These are phyloP conservation scores for Waltiozyma sp. DNA, from an alignment of 1,139 yeast species.

Conservation along the genomic window DNA sequence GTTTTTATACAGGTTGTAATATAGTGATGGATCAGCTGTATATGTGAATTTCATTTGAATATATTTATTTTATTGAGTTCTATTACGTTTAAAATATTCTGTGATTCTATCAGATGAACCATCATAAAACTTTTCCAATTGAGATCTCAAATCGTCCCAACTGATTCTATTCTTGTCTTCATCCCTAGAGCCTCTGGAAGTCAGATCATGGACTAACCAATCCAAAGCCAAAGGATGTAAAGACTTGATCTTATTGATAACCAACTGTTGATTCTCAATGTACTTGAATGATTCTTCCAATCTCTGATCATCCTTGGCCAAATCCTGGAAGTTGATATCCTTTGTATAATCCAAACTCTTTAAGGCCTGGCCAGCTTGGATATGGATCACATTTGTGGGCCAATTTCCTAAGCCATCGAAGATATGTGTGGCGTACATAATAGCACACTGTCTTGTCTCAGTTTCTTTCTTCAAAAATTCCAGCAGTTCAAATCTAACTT, in stretches of 20 bases:
- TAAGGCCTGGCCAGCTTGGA: slow-evolving; percentile 51
- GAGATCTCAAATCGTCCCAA: slow-evolving; percentile 34
- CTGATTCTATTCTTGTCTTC: slow-evolving; percentile 29
- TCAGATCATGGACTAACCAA: slow-evolving; percentile 47
- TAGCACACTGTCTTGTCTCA: slow-evolving; percentile 49
- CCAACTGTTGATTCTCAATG: slow-evolving; percentile 10
- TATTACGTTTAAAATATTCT: slow-evolving; percentile 27
- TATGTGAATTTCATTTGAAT: no score
- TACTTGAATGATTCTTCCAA: slow-evolving; percentile 11
- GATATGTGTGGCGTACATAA: slow-evolving; percentile 90
- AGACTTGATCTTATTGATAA: slow-evolving; percentile 26
- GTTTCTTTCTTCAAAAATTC: slow-evolving; percentile 66
- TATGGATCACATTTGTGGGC: slow-evolving; percentile 81
- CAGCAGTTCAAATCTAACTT: slow-evolving; percentile 69
- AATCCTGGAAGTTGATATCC: slow-evolving; percentile 20
- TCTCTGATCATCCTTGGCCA: slow-evolving; percentile 4
- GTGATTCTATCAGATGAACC: slow-evolving; percentile 34
- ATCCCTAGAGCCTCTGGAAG: slow-evolving; percentile 36
- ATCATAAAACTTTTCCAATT: slow-evolving; percentile 32
- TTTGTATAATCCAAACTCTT: slow-evolving; percentile 21
- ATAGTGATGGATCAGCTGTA: no score
- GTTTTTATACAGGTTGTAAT: no score
- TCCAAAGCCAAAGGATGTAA: slow-evolving; percentile 60
- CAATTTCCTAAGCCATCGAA: slow-evolving; percentile 87
- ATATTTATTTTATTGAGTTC: slow-evolving; percentile 6